Evolutionary conservation across 2,329 filamentous ascomycete species (phyloP), one percentile per base, ranked within the genome.

Genomic region (Epichloe hybrida): DNA sequence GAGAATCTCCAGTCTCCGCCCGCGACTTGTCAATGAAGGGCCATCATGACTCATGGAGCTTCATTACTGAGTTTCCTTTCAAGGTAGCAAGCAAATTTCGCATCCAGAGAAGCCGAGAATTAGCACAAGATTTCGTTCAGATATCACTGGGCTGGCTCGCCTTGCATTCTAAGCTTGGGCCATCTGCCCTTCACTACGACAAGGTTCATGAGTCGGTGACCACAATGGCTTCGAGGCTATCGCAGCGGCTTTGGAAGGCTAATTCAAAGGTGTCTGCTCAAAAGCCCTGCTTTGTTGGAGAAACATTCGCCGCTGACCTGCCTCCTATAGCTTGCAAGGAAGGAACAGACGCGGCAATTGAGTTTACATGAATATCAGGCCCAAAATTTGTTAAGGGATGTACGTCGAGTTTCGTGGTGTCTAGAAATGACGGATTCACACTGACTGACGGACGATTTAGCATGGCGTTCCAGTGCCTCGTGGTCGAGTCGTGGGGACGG

Each of bases 341-440:
- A 17, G 23, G 27, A 20, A 17, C 54, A 56, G 35, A 35, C 37
- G 4, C 51, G 55, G 23, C 23, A 31, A 2, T 53, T 65, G 11
- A 64, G 55, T 40, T 51, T 66, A 23, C 62, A 63, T 39, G 56
- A 61, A 40, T 57, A 59, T 41, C 58, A 65, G 42, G 62, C 63
- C 2, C 60, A 63, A 39, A 35, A 55, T 13, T 44, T 66, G 21
- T 55, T 65, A 3, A 52, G 46, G 53, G 47, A 62, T 27, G 62
- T 63, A 48, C 13, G 51, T 44, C 27, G 4, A n/a, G 1, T 1
- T 31, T 31, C 31, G 1, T 31, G 9, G 1, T 31, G 9, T 31
- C 3, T 9, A 31, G 31, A 31, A 4, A 11, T 31, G 3, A 31
- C 31, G 9, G 9, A 4, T 31, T 31, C 31, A 31, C 31, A 31